Base-by-base conservation (phyloP, 2,329 filamentous ascomycete species). In the Pseudogymnoascus sp. region DNA sequence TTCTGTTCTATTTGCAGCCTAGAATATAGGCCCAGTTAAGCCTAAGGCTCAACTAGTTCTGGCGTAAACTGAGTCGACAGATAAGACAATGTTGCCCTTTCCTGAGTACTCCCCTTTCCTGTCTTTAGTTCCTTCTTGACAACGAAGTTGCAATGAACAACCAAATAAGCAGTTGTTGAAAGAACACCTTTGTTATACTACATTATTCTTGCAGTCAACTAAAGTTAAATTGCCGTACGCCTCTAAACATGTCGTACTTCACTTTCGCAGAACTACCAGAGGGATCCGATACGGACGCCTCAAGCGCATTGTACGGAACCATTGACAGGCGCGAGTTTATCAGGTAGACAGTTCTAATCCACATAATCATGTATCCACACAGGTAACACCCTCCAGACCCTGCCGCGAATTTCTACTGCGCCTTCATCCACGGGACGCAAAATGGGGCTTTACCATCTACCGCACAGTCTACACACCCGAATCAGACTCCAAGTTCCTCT, bases 401-500 rank as follows among this genome's bases (percentile, higher is more conserved):
- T 23, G 18, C 18, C 42, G 18, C 18, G 11, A 3, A 23, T 45
- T 45, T 23, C 42, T 45, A 45, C 6, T 14, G 21, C 42, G 42
- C 11, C 42, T 45, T 23, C 6, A 16, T 23, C 42, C 42, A 12
- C 42, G 42, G 10, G 42, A 45, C 42, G 42, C 39, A 45, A 45
- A 23, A 36, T 61, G 59, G 59, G 59, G 59, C 4, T 64, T 63
- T 62, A 62, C 69, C 21, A 68, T 70, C 42, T 70, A 68, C 62
- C 65, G 68, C 36, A 69, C 67, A 10, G 66, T 69, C 42, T 69
- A 69, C 45, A 69, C 67, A 3, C 42, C 67, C 11, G 67, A 70
- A 64, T 68, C 69, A 4, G 66, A 70, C 40, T n/a, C 63, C 23
- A 31, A 66, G 12, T 70, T 66, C 66, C 63, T 63, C 29, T n/a